Conservation (phyloP, 2,329 filamentous ascomycete species). For the Claviceps arundinis region DNA sequence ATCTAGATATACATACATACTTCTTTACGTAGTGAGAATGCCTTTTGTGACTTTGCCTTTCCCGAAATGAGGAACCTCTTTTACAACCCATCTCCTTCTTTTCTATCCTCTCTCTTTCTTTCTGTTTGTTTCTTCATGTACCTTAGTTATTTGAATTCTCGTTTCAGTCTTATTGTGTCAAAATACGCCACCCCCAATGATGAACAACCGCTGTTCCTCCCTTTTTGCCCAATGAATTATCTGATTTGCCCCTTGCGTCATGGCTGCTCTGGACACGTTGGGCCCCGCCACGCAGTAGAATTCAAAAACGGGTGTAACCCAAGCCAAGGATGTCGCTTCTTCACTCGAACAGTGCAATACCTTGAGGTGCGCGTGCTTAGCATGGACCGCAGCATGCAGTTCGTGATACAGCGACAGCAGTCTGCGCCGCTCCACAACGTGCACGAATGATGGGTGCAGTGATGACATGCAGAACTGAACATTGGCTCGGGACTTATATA, state of each 20-base stretch:
- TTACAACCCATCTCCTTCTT: too few relatives aligned
- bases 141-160: too few relatives aligned
- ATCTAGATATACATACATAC: neutral
- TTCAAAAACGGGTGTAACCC: constrained; percentile 85
- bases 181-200: constrained; percentile 91
- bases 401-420: constrained; percentile 76
- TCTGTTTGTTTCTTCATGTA: too few relatives aligned
- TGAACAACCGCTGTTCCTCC: constrained; percentile 90
- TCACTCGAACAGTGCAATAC: constrained; percentile 67
- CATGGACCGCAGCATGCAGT: constrained; percentile 74
- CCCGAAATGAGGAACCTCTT: neutral
- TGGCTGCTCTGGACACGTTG: constrained; percentile 45
- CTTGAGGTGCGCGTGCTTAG: constrained; percentile 71
- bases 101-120: neutral
- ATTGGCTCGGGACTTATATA: constrained; percentile 89
- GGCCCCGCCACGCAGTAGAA: constrained; percentile 89
- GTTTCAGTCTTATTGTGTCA: constrained; percentile 13
- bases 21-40: neutral
- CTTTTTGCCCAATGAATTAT: constrained; percentile 82
- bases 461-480: constrained; percentile 93
- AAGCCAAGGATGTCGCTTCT: constrained; percentile 72
- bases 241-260: constrained; percentile 78
- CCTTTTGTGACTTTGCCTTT: neutral
- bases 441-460: constrained; percentile 53
- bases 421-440: constrained; percentile 47